Evolutionary conservation across 108 stramenopile genomes (phyloP), one percentile per base, ranked within the genome.

Genomic region (Pseudonitzschia multiseries): DNA sequence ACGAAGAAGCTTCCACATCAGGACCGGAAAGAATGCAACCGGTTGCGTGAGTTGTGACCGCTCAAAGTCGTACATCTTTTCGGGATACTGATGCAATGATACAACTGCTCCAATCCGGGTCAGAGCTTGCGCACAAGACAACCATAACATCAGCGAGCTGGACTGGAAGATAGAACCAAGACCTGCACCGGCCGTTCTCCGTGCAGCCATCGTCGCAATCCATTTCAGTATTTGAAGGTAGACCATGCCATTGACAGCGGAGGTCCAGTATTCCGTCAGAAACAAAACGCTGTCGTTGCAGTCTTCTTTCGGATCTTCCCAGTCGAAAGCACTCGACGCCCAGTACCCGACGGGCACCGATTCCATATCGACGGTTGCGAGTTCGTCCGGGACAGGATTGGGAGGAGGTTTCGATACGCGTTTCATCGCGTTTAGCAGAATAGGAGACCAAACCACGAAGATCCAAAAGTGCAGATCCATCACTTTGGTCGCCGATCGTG

Each of bases 191-290:
- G 57, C 24, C 26, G 27, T 32, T 43, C 52, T 40, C 51, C 24
- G 13, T 17, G 27, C 29, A 21, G 29, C 56, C 59, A 41, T 51
- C 6, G 29, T 28, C 22, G 60, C 32, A 32, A 48, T 5, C 6
- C 32, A 2, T 24, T 65, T 69, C 8, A 63, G 20, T 31, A 77
- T 1, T 29, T 70, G 75, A 71, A 73, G 40, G 20, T 75, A 24
- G 26, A 81, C 78, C 22, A 75, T 63, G 22, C 53, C 65, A 18
- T 70, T 31, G 10, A 89, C 81, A 17, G 84, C 84, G 21, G 88
- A 85, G 4, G 79, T 71, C 88, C 88, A 89, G 43, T 87, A 83
- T 31, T 89, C 88, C 54, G 81, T 68, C 62, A 89, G 51, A 48
- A 84, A 83, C 21, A 85, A 57, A 9, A 85, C 84, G 64, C 64